Conservation (phyloP, 148 eudicot genomes). For the Dysphania ambrosioides region DNA sequence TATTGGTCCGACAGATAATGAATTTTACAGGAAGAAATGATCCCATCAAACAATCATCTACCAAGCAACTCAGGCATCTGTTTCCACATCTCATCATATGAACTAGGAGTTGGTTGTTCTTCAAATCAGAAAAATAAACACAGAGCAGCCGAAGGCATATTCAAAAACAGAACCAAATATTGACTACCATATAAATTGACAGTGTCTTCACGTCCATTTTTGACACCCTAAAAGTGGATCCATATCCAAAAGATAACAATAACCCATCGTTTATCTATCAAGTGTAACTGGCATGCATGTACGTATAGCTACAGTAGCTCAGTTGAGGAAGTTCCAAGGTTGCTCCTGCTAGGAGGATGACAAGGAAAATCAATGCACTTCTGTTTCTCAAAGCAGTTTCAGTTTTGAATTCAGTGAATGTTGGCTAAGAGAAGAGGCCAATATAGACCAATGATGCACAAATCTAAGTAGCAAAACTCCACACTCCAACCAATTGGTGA, state of each 20-base stretch:
- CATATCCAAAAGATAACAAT: background rate
- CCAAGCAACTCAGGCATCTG: background rate
- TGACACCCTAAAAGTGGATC: background rate
- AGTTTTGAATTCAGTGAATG: background rate
- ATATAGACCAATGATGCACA: background rate
- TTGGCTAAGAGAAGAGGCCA: background rate
- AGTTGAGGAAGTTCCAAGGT: constrained; percentile 6
- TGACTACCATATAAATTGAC: background rate
- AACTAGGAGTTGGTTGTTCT: background rate
- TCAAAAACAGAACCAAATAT: background rate
- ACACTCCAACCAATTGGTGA: background rate
- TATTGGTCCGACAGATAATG: background rate
- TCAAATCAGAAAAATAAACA: background rate
- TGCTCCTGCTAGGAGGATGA: background rate
- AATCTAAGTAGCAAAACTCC: background rate
- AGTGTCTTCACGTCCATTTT: background rate
- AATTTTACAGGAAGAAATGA: background rate
- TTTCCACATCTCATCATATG: background rate
- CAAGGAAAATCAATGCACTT: background rate
- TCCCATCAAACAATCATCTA: background rate
- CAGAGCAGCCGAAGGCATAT: background rate
- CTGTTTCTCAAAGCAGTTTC: background rate
- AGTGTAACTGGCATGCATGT: background rate
- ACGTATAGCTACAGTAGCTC: background rate
- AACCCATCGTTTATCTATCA: background rate